Conservation (phyloP, 352 stramenopile genomes). For the Globisporangium orthogonon region DNA sequence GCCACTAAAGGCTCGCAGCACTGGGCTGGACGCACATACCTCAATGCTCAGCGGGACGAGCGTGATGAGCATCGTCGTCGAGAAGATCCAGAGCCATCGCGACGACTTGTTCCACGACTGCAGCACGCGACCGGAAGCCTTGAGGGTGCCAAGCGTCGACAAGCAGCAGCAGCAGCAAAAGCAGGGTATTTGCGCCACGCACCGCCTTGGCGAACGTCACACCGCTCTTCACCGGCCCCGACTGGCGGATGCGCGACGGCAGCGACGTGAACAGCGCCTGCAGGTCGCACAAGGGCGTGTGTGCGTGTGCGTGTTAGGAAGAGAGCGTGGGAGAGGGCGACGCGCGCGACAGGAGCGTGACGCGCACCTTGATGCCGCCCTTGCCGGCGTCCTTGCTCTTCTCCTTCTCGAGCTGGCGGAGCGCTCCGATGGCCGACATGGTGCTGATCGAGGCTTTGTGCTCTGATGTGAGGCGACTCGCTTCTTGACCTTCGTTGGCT, state of each 20-base stretch:
- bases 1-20: not conserved
- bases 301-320: not conserved
- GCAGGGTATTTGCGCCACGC: not conserved
- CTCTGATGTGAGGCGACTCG: too few species aligned
- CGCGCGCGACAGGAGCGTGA: not conserved
- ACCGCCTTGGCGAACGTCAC: constrained; percentile 56
- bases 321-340: too few species aligned
- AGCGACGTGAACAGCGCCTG: constrained; percentile 64
- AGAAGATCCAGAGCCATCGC: constrained; percentile 77
- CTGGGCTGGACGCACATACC: constrained; percentile 19
- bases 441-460: constrained; percentile 5
- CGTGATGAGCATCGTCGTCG: constrained; percentile 80
- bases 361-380: constrained; percentile 41
- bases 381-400: constrained; percentile 67
- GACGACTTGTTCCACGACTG: constrained; percentile 53
- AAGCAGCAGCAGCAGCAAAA: not conserved
- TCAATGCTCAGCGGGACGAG: constrained; percentile 84
- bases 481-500: too few species aligned
- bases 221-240: constrained; percentile 48
- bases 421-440: constrained; percentile 80
- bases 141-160: not conserved
- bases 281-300: not conserved
- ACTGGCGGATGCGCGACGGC: constrained; percentile 60
- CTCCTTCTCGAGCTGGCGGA: constrained; percentile 82
- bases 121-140: constrained; percentile 4